Percentiles rank a stretch among this genome's conserved stretches.
These are phyloP conservation scores for Coemansia sp. DNA, from an alignment of 192 early-diverging fungal species.

Conservation along the genomic window DNA sequence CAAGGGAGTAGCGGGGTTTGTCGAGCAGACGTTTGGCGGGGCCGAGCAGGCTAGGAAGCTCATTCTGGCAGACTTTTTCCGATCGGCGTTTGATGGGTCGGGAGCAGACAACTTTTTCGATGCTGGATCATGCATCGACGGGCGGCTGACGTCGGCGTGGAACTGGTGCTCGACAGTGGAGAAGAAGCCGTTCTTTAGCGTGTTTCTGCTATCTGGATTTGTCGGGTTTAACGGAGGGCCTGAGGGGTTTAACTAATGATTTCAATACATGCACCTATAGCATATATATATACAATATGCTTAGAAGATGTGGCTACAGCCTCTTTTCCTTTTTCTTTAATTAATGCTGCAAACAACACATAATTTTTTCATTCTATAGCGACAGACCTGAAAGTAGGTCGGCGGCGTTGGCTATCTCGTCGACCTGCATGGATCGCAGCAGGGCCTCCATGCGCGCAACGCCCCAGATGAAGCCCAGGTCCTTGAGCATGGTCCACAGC, in stretches of 20 bases:
- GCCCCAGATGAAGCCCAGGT: constrained; percentile 40
- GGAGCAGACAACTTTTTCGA: constrained; percentile 90
- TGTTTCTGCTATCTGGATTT: constrained; percentile 79
- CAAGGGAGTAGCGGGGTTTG: constrained; percentile 60
- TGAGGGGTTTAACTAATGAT: constrained; percentile 27
- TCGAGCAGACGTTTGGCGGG: constrained; percentile 68
- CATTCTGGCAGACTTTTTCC: constrained; percentile 92
- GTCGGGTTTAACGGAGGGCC: constrained; percentile 71
- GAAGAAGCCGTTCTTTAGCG: constrained; percentile 87
- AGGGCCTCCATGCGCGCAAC: constrained; percentile 37
- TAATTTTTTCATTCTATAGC: constrained; percentile 8
- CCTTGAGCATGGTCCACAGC: constrained; percentile 43
- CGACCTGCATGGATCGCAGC: constrained; percentile 45
- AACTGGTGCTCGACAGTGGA: constrained; percentile 89
- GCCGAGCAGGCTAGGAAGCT: constrained; percentile 61
- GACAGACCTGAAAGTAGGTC: constrained; percentile 28
- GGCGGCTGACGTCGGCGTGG: constrained; percentile 89
- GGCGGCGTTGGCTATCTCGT: constrained; percentile 41
- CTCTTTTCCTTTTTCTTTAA: no score
- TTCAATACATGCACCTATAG: neutral
- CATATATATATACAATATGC: no score
- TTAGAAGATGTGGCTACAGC: no score
- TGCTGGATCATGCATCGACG: constrained; percentile 94
- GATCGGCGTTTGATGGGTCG: constrained; percentile 93
- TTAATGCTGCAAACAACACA: no score